Evolutionary conservation across 2,329 filamentous ascomycete genomes (phyloP).

Genomic region (Triangularia verruculosa): DNA sequence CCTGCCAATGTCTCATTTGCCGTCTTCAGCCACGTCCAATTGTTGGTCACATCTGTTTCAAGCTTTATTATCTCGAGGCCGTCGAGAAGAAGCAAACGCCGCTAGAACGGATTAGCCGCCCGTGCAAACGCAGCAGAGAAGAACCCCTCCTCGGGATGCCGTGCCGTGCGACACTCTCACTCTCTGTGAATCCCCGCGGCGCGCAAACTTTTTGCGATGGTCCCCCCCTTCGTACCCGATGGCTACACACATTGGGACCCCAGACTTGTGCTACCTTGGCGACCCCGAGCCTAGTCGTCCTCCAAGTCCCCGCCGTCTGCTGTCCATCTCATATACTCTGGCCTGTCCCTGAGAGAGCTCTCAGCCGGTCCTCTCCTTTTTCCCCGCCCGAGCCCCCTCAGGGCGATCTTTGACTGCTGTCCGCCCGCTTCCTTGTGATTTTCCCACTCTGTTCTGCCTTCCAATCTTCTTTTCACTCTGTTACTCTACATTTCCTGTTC

Average conservation of each 20-base stretch:
- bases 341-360: not conserved
- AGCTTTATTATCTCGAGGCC: not conserved
- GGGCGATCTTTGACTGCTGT: constrained; percentile 7
- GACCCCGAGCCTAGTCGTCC: constrained; percentile 1
- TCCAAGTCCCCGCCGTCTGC: not conserved
- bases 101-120: constrained; percentile 9
- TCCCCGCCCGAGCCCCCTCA: not conserved
- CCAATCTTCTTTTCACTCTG: not conserved
- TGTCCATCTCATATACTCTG: constrained; percentile 8
- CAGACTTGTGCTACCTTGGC: not conserved
- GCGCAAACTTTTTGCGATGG: not conserved
- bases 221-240: not conserved
- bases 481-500: not conserved
- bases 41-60: constrained; percentile 1
- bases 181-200: not conserved
- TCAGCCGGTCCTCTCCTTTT: constrained; percentile 3
- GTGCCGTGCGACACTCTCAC: constrained; percentile 22
- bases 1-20: constrained; percentile 8
- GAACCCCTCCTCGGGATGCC: constrained; percentile 9
- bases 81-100: not conserved
- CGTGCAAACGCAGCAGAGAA: constrained; percentile 9
- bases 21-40: constrained; percentile 3
- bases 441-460: not conserved
- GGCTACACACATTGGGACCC: not conserved
- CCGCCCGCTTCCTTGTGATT: not conserved